Conservation (phyloP, 768 basidiomycete species). For the Hemileccinum impolitum region DNA sequence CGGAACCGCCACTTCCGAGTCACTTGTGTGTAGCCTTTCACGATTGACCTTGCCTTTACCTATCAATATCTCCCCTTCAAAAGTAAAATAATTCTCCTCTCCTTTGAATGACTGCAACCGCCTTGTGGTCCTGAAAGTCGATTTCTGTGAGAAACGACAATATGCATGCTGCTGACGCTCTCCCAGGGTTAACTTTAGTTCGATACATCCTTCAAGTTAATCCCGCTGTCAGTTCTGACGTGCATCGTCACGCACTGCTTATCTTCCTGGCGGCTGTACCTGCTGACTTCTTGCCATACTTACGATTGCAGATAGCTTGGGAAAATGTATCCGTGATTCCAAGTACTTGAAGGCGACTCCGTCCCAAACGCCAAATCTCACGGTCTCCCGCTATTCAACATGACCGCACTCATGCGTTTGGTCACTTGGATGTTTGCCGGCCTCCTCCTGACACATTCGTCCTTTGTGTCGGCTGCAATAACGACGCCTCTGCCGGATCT, state of each 20-base stretch:
- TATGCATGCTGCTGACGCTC: not conserved
- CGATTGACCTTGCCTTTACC: too few relatives aligned
- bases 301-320: constrained; percentile 3
- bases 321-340: not conserved
- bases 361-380: not conserved
- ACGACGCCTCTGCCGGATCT: constrained; percentile 33
- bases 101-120: too few relatives aligned
- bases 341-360: constrained; percentile 5
- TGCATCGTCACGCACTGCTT: not conserved
- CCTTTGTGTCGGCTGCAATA: constrained; percentile 9
- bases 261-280: constrained; percentile 1
- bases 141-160: not conserved
- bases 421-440: constrained; percentile 7
- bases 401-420: constrained; percentile 4
- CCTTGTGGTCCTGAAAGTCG: too few relatives aligned
- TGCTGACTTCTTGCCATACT: constrained; percentile 9
- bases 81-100: too few relatives aligned
- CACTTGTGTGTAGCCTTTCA: too few relatives aligned
- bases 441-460: constrained; percentile 3
- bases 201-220: too few relatives aligned
- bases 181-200: constrained; percentile 4
- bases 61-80: too few relatives aligned
- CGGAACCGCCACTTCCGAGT: too few relatives aligned
- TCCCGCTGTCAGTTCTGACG: too few relatives aligned
- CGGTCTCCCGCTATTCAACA: not conserved